These are phyloP conservation scores for Petrea volubilis DNA, from an alignment of 257 asterid genomes.

Conservation along the genomic window DNA sequence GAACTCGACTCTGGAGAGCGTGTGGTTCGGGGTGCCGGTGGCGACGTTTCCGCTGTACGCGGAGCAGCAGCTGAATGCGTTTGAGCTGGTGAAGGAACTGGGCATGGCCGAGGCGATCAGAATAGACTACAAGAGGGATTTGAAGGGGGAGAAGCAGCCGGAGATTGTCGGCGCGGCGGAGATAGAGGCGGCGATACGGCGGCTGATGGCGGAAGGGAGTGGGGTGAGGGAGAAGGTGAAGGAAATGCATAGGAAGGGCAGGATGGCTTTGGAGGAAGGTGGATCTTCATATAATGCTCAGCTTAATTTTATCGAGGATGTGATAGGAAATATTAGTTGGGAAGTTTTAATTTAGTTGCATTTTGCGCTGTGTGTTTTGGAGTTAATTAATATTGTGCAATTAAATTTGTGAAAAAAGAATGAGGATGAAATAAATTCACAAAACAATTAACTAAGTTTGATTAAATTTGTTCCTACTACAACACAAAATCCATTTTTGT, in stretches of 20 bases:
- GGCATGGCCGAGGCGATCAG: constrained; percentile 32
- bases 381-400: not conserved
- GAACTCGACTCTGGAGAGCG: constrained; percentile 48
- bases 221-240: constrained; percentile 22
- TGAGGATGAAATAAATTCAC: too few species aligned
- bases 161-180: constrained; percentile 11
- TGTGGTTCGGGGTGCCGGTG: constrained; percentile 48
- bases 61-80: constrained; percentile 51
- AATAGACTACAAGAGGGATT: constrained; percentile 23
- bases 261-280: constrained; percentile 18
- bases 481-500: too few species aligned
- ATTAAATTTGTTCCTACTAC: too few species aligned
- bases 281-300: constrained; percentile 26
- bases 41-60: constrained; percentile 47
- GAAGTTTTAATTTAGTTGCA: not conserved
- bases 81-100: constrained; percentile 38
- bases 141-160: not conserved
- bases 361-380: too few species aligned
- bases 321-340: not conserved
- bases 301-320: not conserved
- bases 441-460: too few species aligned
- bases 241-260: constrained; percentile 23
- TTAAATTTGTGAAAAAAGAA: too few species aligned
- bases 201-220: constrained; percentile 22
- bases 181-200: constrained; percentile 23